A percentile compares a stretch with the other conserved stretches of the same genome.
These are phyloP conservation scores for Protea cynaroides DNA, from an alignment of 164 flowering plant species.

Conservation along the genomic window DNA sequence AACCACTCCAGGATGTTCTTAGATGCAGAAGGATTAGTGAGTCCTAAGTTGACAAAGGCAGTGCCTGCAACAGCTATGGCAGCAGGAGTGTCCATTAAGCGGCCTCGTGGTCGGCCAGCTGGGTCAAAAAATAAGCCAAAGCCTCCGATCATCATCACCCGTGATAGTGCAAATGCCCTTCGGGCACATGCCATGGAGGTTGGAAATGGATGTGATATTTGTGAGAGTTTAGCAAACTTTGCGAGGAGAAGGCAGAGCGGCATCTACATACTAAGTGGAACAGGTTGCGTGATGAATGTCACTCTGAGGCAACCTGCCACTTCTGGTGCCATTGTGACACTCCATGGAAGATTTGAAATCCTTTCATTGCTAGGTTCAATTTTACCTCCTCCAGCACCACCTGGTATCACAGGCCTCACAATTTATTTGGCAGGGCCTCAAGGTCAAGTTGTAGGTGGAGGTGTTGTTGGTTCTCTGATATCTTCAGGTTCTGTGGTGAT, in stretches of 20 bases:
- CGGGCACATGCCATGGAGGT: constrained; percentile 88
- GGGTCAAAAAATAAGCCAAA: constrained; percentile 82
- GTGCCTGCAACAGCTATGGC: constrained; percentile 17
- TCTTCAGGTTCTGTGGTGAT: constrained; percentile 87
- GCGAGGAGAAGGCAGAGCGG: constrained; percentile 71
- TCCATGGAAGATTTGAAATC: constrained; percentile 86
- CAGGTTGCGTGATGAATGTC: constrained; percentile 76
- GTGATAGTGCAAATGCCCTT: constrained; percentile 72
- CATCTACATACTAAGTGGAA: constrained; percentile 61
- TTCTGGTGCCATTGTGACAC: constrained; percentile 63
- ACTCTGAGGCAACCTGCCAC: constrained; percentile 66
- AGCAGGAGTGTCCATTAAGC: constrained; percentile 33
- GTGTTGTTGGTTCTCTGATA: constrained; percentile 65
- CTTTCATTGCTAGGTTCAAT: constrained; percentile 75
- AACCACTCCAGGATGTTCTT: constrained; percentile 15
- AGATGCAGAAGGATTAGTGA: constrained; percentile 21
- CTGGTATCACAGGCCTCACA: constrained; percentile 70
- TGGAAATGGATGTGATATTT: constrained; percentile 69
- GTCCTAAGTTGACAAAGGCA: constrained; percentile 26
- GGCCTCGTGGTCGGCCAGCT: constrained; percentile 81
- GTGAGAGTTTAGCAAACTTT: constrained; percentile 54
- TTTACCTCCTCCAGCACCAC: constrained; percentile 78
- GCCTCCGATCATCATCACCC: constrained; percentile 73
- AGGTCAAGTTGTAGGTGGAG: constrained; percentile 83
- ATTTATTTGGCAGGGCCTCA: constrained; percentile 73